Evolutionary conservation across 164 flowering plant species (phyloP).

Genomic region (Euptelea pleiosperma): DNA sequence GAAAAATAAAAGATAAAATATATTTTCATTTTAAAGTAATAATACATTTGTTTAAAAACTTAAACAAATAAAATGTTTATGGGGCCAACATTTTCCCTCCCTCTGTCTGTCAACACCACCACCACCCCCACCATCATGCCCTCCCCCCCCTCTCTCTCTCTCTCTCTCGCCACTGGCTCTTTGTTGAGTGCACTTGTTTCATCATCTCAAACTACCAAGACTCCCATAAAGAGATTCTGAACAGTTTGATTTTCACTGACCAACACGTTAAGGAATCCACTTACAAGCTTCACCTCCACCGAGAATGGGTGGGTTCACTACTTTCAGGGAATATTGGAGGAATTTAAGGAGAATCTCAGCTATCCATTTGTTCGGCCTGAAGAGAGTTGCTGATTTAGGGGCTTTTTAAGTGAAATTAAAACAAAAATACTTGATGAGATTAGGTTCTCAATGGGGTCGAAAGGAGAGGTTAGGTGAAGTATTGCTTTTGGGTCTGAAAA

Average conservation of each 20-base stretch:
- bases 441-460: constrained; percentile 5
- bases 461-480: constrained; percentile 26
- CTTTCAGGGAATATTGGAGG: constrained; percentile 61
- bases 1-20: too few relatives aligned
- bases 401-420: constrained; percentile 14
- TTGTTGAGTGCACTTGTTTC: constrained; percentile 51
- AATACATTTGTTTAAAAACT: too few relatives aligned
- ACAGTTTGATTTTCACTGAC: constrained; percentile 50
- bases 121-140: too few relatives aligned
- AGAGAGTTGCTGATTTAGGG: constrained; percentile 30
- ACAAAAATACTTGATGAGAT: constrained; percentile 22
- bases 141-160: too few relatives aligned
- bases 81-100: too few relatives aligned
- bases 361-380: constrained; percentile 46
- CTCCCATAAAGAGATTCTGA: constrained; percentile 44
- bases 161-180: too few relatives aligned
- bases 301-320: constrained; percentile 68
- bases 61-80: too few relatives aligned
- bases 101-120: too few relatives aligned
- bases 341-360: constrained; percentile 48
- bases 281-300: constrained; percentile 47
- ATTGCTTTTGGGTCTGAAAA: constrained; percentile 37
- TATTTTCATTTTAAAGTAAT: too few relatives aligned
- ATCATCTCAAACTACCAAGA: constrained; percentile 42
- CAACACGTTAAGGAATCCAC: constrained; percentile 62